Evolutionary conservation across 129 eudicot genomes (phyloP).

Genomic region (Artemisia argyi): DNA sequence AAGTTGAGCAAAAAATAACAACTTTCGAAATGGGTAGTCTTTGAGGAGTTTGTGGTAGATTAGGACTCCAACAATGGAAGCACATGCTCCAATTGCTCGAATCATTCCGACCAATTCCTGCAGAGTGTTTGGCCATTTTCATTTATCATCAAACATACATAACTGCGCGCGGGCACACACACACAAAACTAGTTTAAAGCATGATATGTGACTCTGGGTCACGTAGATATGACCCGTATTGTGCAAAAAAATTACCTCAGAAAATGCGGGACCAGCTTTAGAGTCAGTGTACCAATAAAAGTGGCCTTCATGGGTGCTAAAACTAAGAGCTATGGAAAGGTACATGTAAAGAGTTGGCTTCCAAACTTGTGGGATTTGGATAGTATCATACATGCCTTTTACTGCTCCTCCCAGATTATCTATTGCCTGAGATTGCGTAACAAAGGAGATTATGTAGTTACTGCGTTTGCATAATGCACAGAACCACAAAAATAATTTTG

Average conservation of each 20-base stretch:
- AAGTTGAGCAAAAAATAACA: conserved; percentile 52
- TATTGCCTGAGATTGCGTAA: conserved; percentile 22
- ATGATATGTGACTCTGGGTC: neutral
- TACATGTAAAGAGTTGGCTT: conserved; percentile 64
- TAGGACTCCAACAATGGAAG: conserved; percentile 56
- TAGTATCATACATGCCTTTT: conserved; percentile 48
- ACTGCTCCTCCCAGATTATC: conserved; percentile 46
- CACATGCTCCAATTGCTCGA: conserved; percentile 58
- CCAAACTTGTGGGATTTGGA: conserved; percentile 58
- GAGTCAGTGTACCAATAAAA: conserved; percentile 71
- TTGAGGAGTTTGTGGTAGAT: conserved; percentile 58
- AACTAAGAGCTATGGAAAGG: conserved; percentile 52
- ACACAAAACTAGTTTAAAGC: neutral
- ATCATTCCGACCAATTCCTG: conserved; percentile 65
- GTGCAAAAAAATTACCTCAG: conserved; percentile 38
- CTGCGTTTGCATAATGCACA: too few relatives aligned
- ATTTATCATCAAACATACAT: neutral
- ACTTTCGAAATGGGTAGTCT: conserved; percentile 45
- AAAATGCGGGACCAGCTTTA: conserved; percentile 61
- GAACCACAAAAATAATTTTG: neutral
- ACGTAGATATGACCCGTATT: neutral
- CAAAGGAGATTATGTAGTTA: too few relatives aligned
- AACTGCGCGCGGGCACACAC: neutral
- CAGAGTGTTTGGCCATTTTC: neutral
- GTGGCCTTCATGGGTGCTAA: conserved; percentile 64